These are phyloP conservation scores for Penicillium sp. DNA, from an alignment of 2,329 filamentous ascomycete genomes.

Conservation along the genomic window DNA sequence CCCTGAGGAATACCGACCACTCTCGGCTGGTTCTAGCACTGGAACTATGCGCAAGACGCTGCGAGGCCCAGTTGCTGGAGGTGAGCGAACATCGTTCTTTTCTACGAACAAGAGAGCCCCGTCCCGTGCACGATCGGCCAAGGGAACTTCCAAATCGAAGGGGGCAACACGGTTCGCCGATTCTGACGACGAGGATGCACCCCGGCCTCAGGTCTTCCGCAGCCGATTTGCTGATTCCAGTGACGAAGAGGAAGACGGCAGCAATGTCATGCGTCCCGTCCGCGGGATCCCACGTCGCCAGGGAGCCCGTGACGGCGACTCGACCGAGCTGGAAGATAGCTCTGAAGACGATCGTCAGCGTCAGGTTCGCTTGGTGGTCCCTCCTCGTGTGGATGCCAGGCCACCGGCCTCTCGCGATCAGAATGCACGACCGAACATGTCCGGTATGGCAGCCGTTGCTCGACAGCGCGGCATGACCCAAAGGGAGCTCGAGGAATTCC, in stretches of 20 bases:
- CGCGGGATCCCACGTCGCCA: conserved; percentile 56
- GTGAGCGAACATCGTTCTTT: conserved; percentile 39
- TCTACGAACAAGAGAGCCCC: conserved; percentile 34
- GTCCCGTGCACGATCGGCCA: conserved; percentile 26
- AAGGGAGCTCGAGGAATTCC: conserved; percentile 32
- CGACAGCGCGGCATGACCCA: conserved; percentile 55
- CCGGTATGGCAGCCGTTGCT: conserved; percentile 33
- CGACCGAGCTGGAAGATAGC: conserved; percentile 58
- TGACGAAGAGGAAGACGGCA: conserved; percentile 56
- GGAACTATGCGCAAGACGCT: conserved; percentile 46
- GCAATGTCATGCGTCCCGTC: conserved; percentile 48
- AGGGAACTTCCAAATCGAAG: conserved; percentile 21
- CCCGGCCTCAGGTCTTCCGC: conserved; percentile 36
- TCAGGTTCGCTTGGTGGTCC: conserved; percentile 24
- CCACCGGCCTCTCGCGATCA: conserved; percentile 25
- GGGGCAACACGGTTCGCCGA: conserved; percentile 53
- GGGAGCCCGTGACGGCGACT: conserved; percentile 57
- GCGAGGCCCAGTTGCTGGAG: conserved; percentile 45
- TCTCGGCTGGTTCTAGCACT: conserved; percentile 40
- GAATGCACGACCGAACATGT: conserved; percentile 33
- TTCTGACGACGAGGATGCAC: conserved; percentile 58
- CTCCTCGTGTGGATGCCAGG: conserved; percentile 20
- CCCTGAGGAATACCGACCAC: conserved; percentile 49
- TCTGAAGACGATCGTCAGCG: conserved; percentile 47
- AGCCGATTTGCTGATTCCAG: conserved; percentile 69